Evolutionary conservation across 768 basidiomycete genomes (phyloP), one percentile per base, ranked within the genome.

Genomic region (Dentipellis sp.): DNA sequence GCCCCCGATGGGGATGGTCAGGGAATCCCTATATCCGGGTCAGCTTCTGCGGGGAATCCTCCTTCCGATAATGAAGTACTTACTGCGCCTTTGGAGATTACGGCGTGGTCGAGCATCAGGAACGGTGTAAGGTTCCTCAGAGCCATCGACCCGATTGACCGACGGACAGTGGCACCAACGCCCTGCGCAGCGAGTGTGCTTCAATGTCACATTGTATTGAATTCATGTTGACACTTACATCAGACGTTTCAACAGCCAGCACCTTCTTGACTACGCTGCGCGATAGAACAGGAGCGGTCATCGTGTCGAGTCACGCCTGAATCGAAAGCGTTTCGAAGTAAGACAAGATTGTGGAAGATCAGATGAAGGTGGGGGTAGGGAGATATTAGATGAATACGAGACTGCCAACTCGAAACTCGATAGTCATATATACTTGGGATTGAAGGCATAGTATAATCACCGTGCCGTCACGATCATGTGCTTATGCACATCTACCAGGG

Each of bases 1-100:
- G 92, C 3, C 92, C 94, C 16, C 92, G 79, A 68, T 94, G 94
- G 2, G 94, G 92, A 67, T 95, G 94, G 67, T 97, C 94, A 11
- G 91, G 90, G 64, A 95, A 93, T 2, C 90, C 88, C 85, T 87
- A 56, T 19, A 19, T 9, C 36, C 21, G 22, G 1, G 12, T 58
- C n/a, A 42, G 56, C 50, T 29, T 29, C 29, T 6, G 29, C 29
- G 6, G 6, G 3, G 29, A 29, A 6, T 2, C 39, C 23, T 22
- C 37, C 11, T 38, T 34, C 21, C 51, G 35, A 22, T 22, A 17
- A 16, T 22, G 19, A 16, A 47, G 7, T n/a, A 58, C 83, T 56
- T 64, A 88, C 88, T 9, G 85, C 85, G 49, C 88, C 88, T 64
- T 80, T 69, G 0, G 72, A 69, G 55, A 88, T 78, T 63, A 83